Evolutionary conservation across 805 yeast genomes (phyloP).

Genomic region (Suhomyces sp.): DNA sequence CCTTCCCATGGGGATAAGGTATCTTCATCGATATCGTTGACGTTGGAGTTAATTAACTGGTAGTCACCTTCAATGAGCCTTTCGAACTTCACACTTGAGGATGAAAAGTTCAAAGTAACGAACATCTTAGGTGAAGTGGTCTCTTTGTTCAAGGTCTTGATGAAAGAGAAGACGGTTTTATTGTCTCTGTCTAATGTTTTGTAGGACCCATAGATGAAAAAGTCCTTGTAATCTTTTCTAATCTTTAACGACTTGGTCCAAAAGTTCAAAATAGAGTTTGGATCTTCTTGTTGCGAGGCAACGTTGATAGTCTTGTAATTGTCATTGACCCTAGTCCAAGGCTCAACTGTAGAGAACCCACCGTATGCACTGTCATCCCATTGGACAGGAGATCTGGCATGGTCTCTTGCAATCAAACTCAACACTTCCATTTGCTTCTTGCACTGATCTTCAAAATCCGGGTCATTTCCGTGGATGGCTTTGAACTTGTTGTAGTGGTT

Average conservation of each 20-base stretch:
- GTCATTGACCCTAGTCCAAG: slow-evolving; percentile 55
- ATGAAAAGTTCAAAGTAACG: slow-evolving; percentile 24
- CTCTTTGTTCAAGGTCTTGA: slow-evolving; percentile 32
- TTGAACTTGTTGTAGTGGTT: slow-evolving; percentile 38
- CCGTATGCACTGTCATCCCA: slow-evolving; percentile 46
- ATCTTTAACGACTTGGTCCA: slow-evolving; percentile 42
- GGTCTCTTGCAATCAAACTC: slow-evolving; percentile 48
- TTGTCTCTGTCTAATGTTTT: slow-evolving; percentile 45
- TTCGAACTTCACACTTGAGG: slow-evolving; percentile 13
- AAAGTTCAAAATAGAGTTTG: slow-evolving; percentile 44
- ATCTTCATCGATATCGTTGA: slow-evolving; percentile 6
- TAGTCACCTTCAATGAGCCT: slow-evolving; percentile 10
- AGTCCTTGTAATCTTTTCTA: slow-evolving; percentile 46
- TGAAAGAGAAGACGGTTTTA: slow-evolving; percentile 39
- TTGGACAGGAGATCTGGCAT: slow-evolving; percentile 56
- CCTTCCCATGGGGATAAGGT: slow-evolving; percentile 14
- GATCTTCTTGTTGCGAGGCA: slow-evolving; percentile 45
- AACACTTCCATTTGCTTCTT: slow-evolving; percentile 31
- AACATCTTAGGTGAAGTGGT: slow-evolving; percentile 15
- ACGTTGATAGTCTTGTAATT: slow-evolving; percentile 51
- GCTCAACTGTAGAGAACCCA: slow-evolving; percentile 48
- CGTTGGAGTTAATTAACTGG: slow-evolving; percentile 10
- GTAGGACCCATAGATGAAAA: slow-evolving; percentile 48
- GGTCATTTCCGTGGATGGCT: slow-evolving; percentile 23
- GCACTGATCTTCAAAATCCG: slow-evolving; percentile 17